phyloP scores from a whole-genome alignment of 495 filamentous ascomycete genomes.

The Trichoderma reesei region DNA sequence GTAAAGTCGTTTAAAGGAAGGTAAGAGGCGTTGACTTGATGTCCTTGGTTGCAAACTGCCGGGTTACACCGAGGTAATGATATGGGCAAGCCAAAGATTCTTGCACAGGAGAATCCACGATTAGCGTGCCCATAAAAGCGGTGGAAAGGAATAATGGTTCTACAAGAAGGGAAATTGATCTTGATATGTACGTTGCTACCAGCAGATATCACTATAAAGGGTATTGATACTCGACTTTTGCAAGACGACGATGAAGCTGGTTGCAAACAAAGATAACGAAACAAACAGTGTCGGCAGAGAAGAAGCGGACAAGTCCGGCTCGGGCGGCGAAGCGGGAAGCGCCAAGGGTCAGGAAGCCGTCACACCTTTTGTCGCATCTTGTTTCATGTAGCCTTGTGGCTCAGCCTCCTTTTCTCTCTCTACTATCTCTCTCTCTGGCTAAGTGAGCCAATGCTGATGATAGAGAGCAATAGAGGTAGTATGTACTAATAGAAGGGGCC shows the following conservation, averaged over 20 bases:
- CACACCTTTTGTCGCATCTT: constrained; percentile 8
- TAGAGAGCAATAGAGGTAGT: too few species aligned
- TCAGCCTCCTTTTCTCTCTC: constrained; percentile 3
- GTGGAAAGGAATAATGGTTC: too few species aligned
- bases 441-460: neutral
- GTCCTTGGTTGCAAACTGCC: neutral
- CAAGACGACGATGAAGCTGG: too few species aligned
- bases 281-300: neutral
- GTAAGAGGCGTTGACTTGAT: too few species aligned
- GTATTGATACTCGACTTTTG: too few species aligned
- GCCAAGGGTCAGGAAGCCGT: neutral
- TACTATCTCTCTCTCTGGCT: neutral
- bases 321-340: neutral
- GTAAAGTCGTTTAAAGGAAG: too few species aligned
- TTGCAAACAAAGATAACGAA: neutral
- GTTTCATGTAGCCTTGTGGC: constrained; percentile 4
- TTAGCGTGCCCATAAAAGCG: neutral
- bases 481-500: neutral
- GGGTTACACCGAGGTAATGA: neutral
- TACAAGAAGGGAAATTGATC: too few species aligned
- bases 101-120: neutral
- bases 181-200: too few species aligned
- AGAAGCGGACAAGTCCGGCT: neutral
- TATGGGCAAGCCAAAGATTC: neutral
- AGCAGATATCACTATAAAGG: too few species aligned